Conservation (phyloP, 2,329 filamentous ascomycete genomes). For the Scytalidium sp. region DNA sequence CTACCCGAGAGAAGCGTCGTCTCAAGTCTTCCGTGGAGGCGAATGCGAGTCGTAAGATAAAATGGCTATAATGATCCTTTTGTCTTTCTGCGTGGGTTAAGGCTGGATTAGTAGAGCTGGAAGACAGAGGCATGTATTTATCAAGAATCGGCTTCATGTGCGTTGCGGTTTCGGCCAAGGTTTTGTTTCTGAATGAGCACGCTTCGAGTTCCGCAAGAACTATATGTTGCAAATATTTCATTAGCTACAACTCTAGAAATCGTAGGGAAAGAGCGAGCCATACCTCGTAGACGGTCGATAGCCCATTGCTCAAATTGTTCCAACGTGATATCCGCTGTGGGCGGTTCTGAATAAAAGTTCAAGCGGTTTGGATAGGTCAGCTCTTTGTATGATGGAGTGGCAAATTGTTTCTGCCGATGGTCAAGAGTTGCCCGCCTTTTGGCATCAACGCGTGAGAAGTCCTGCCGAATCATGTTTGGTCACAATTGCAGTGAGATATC, state of each 20-base stretch:
- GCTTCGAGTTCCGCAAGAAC: slow-evolving; percentile 88
- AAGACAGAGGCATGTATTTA: slow-evolving; percentile 79
- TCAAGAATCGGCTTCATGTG: slow-evolving; percentile 86
- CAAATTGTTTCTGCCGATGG: slow-evolving; percentile 84
- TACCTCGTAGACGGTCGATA: slow-evolving; percentile 83
- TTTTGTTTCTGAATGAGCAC: slow-evolving; percentile 91
- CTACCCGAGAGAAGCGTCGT: slow-evolving; percentile 78
- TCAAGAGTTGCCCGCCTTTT: slow-evolving; percentile 79
- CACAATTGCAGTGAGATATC: background rate
- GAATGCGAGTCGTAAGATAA: slow-evolving; percentile 92
- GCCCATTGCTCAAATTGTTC: slow-evolving; percentile 99
- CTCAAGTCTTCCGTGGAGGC: slow-evolving; percentile 87
- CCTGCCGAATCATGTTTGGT: slow-evolving; percentile 28
- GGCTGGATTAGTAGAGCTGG: slow-evolving; percentile 63
- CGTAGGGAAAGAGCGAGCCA: slow-evolving; percentile 15
- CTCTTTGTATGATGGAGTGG: slow-evolving; percentile 70
- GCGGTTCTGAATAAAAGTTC: slow-evolving; percentile 87
- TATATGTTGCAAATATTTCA: slow-evolving; percentile 30
- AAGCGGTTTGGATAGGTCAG: slow-evolving; percentile 79
- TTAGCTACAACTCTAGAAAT: slow-evolving; percentile 33
- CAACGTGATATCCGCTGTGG: slow-evolving; percentile 89
- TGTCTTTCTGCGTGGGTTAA: slow-evolving; percentile 71
- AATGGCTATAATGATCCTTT: slow-evolving; percentile 97
- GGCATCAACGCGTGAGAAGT: slow-evolving; percentile 32
- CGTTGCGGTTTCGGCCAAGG: slow-evolving; percentile 72